These are phyloP conservation scores for Auricularia auricula-judae DNA, from an alignment of 768 basidiomycete species.

Conservation along the genomic window DNA sequence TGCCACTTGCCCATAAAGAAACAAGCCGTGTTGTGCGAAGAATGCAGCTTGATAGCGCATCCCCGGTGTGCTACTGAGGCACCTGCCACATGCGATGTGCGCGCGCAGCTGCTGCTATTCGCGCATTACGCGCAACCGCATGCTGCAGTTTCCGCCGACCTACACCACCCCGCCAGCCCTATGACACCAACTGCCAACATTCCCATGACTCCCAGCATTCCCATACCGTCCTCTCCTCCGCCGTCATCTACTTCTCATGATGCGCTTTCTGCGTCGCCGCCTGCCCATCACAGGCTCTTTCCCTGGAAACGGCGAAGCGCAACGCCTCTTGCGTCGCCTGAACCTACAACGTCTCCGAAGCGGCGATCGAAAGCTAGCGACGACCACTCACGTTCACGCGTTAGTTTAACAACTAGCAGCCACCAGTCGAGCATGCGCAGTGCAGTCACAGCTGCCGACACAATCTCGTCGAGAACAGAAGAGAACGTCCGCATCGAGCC, in stretches of 20 bases:
- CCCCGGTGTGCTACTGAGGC: slow-evolving; percentile 62
- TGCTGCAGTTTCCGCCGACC: background rate
- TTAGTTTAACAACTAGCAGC: slow-evolving; percentile 45
- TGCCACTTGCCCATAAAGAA: slow-evolving; percentile 75
- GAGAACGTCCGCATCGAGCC: background rate
- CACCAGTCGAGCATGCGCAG: slow-evolving; percentile 47
- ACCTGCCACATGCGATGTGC: slow-evolving; percentile 71
- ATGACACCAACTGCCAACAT: background rate
- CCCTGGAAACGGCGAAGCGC: slow-evolving; percentile 1
- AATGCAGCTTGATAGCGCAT: slow-evolving; percentile 85
- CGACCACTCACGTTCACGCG: slow-evolving; percentile 47
- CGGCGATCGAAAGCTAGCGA: slow-evolving; percentile 24
- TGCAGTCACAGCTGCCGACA: slow-evolving; percentile 39
- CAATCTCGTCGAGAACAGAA: slow-evolving; percentile 16
- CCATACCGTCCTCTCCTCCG: slow-evolving; percentile 21
- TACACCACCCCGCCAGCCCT: background rate
- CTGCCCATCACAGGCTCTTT: slow-evolving; percentile 14
- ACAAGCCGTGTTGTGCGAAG: slow-evolving; percentile 76
- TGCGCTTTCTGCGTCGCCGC: slow-evolving; percentile 17
- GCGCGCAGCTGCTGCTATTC: slow-evolving; percentile 66
- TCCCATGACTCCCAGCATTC: slow-evolving; percentile 5
- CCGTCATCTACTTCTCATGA: slow-evolving; percentile 16
- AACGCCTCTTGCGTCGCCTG: background rate
- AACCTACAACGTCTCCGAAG: slow-evolving; percentile 10
- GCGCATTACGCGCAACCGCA: slow-evolving; percentile 62